phyloP scores from a whole-genome alignment of 164 flowering plant species.

The Tinospora cordifolia region DNA sequence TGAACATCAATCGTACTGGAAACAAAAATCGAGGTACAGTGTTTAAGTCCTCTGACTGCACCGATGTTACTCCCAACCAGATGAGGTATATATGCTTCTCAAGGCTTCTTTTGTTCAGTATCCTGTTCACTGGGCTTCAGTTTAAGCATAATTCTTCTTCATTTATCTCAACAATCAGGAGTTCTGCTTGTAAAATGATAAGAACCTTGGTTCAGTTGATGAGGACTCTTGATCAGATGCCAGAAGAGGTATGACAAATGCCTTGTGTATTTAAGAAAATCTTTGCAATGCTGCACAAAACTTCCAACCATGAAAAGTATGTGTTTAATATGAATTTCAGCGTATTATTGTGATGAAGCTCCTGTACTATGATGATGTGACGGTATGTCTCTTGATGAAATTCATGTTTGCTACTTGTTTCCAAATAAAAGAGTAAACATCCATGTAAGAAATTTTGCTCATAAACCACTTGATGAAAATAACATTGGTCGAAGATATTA shows the following conservation, averaged over 20 bases:
- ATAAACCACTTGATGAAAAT: background rate
- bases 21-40: conserved; percentile 65
- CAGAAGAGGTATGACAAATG: conserved; percentile 55
- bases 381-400: conserved; percentile 39
- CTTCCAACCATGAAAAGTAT: background rate
- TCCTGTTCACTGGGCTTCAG: background rate
- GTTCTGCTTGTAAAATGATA: conserved; percentile 95
- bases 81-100: conserved; percentile 53
- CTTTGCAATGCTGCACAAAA: background rate
- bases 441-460: too few species aligned
- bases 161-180: conserved; percentile 37
- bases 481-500: conserved; percentile 15
- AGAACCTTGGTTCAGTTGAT: conserved; percentile 84
- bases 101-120: background rate
- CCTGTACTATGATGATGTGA: conserved; percentile 74
- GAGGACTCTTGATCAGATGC: conserved; percentile 95
- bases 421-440: background rate
- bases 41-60: conserved; percentile 52
- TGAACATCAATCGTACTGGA: conserved; percentile 76
- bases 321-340: conserved; percentile 38
- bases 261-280: background rate
- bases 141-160: background rate
- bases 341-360: conserved; percentile 91
- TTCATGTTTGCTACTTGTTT: background rate
- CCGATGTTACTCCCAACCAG: conserved; percentile 79